Evolutionary conservation across 495 filamentous ascomycete species (phyloP), one percentile per base, ranked within the genome.

Genomic region (Trichocladium antarcticum): DNA sequence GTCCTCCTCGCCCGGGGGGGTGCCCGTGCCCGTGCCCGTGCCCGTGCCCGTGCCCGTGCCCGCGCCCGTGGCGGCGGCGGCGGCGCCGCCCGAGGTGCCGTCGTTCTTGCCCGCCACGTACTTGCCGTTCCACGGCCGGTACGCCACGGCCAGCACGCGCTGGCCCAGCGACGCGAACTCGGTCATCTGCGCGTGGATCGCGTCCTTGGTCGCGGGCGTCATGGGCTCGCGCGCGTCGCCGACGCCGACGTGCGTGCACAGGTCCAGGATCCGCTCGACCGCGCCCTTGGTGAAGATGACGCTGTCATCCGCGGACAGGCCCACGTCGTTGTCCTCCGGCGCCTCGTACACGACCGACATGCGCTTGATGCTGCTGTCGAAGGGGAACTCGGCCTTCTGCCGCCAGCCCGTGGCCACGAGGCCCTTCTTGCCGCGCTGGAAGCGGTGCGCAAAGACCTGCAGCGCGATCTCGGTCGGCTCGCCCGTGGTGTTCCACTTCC

Each of bases 391-490:
- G 31, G 75, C 76, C 14, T 81, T 61, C 52, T 86, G 79, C 42
- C 75, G 70, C 72, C 85, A 82, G 12, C 77, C 79, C 3, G 69
- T 56, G 2, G 64, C 57, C 35, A 72, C 68, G 11, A 81, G 61
- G 1, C 73, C 54, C 49, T 70, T 74, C 51, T 76, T 78, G 40
- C 79, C 80, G 45, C 68, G 70, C 12, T 78, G 68, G 57, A 88
- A 88, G 31, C 86, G 77, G 59, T 81, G 72, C 0, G 83, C 76
- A 50, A 92, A 84, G 34, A 92, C 82, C 53, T 89, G 84, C 1
- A 92, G 70, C 7, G 86, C 85, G 51, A 89, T 85, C 59, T 90
- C 86, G 9, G 86, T 92, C 19, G 86, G 86, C 56, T 90, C 86
- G 12, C 86, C 86, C 9, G 80, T 81, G 0, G 84, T 79, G 60